Base-by-base conservation (phyloP, 139 green algal species). In the Chlorella sp. region DNA sequence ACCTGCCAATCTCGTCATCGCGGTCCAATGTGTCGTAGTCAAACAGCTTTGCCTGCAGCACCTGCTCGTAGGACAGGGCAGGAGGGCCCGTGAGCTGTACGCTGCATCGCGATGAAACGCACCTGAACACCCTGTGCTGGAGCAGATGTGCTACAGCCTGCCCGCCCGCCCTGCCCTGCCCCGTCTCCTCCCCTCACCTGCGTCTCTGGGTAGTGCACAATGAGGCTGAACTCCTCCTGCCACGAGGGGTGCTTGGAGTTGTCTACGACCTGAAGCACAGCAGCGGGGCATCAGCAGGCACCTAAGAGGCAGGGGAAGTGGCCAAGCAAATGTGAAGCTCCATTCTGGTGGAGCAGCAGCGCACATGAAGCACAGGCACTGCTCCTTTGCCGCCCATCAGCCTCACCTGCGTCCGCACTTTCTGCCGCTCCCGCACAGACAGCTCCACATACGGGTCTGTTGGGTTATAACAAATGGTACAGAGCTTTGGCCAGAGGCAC, bases 201-300 rank as follows among this genome's bases (percentile, higher is more conserved):
- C 11, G 70, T 51, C 21, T 91, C 87, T 17, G 87, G 87, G 65
- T 84, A 85, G 79, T 91, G 85, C n/a, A 91, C 72, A 18, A 91
- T 63, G 0, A 89, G 39, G 17, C 74, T 62, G 36, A 91, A 91
- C 32, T 82, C 68, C 41, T 91, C 87, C 11, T 91, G 74, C 87
- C 87, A 91, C 5, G 64, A 63, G 1, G 87, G 87, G 44, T 83
- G 47, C 21, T 36, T 51, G 23, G 21, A 70, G 63, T 89, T 84
- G 7, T 83, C 38, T 16, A 82, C 70, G 1, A 87, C 62, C 80
- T 89, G 81, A 13, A 17, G 60, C 2, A n/a, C 60, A n/a, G 2
- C 5, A 67, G 60, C 23, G 2, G 60, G 30, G 60, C n/a, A n/a
- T n/a, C n/a, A n/a, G n/a, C n/a, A n/a, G n/a, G n/a, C n/a, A n/a